A percentile compares a stretch with the other conserved stretches of the same genome.
Conservation (phyloP, 2,329 filamentous ascomycete species). For the Ceratocystis harringtonii region DNA sequence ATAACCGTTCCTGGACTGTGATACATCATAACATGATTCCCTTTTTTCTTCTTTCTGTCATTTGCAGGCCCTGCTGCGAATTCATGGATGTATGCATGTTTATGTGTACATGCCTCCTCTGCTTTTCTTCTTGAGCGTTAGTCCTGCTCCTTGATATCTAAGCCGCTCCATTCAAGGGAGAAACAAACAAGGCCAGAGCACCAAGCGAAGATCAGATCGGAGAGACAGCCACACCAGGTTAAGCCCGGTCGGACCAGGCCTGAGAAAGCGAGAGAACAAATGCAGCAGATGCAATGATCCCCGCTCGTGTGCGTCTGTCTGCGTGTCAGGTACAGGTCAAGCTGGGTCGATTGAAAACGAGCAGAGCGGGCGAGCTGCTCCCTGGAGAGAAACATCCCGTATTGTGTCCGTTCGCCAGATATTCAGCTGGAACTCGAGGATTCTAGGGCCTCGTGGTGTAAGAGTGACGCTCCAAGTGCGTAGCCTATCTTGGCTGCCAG, state of each 20-base stretch:
- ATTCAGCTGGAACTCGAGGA: neutral
- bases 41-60: neutral
- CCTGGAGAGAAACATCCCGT: neutral
- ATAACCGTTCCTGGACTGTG: neutral
- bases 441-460: neutral
- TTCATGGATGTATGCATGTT: neutral
- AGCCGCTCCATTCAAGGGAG: neutral
- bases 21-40: neutral
- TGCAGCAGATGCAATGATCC: neutral
- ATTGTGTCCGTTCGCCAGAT: neutral
- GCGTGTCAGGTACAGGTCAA: neutral
- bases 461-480: neutral
- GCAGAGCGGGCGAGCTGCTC: neutral
- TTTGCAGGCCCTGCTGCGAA: neutral
- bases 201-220: neutral
- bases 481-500: neutral
- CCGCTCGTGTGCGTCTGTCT: neutral
- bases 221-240: neutral
- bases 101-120: neutral
- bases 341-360: neutral
- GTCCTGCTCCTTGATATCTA: neutral
- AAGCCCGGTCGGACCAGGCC: neutral
- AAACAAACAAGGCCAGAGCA: neutral
- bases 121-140: neutral
- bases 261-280: neutral